These are phyloP conservation scores for Trametopsis cervina DNA, from an alignment of 768 basidiomycete species.

Conservation along the genomic window DNA sequence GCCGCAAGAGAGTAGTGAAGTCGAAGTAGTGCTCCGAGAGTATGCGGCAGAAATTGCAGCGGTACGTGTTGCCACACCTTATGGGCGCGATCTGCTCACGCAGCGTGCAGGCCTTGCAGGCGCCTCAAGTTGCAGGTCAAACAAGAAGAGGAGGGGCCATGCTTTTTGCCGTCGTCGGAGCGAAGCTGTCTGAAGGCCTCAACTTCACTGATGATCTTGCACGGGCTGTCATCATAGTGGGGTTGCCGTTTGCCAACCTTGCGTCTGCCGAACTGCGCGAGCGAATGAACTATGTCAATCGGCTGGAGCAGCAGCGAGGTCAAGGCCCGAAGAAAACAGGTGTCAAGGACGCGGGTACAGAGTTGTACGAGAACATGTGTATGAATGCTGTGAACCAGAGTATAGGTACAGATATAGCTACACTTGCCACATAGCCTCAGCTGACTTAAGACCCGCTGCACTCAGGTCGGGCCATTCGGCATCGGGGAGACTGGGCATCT, in stretches of 20 bases:
- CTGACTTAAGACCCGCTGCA: not conserved
- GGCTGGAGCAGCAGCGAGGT: constrained; percentile 38
- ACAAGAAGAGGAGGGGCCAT: constrained; percentile 52
- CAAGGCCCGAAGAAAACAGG: constrained; percentile 24
- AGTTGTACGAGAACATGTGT: constrained; percentile 87
- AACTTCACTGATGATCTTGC: constrained; percentile 51
- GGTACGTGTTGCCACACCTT: not conserved
- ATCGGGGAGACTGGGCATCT: constrained; percentile 86
- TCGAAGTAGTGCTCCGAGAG: constrained; percentile 68
- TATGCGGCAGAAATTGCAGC: constrained; percentile 46
- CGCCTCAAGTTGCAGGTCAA: not conserved
- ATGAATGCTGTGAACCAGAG: constrained; percentile 97
- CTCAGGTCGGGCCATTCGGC: constrained; percentile 87
- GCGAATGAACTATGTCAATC: constrained; percentile 81
- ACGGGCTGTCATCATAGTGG: constrained; percentile 79
- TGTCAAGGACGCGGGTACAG: constrained; percentile 45
- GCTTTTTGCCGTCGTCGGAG: constrained; percentile 91
- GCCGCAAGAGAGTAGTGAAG: constrained; percentile 62
- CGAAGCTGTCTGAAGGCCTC: constrained; percentile 92
- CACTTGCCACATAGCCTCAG: not conserved
- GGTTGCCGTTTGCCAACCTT: constrained; percentile 89
- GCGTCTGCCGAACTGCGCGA: constrained; percentile 89
- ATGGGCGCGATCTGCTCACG: not conserved
- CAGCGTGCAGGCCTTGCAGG: not conserved
- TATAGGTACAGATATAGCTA: constrained; percentile 52